Conservation (phyloP, 169 alveolate genomes). For the Babesia ovis region DNA sequence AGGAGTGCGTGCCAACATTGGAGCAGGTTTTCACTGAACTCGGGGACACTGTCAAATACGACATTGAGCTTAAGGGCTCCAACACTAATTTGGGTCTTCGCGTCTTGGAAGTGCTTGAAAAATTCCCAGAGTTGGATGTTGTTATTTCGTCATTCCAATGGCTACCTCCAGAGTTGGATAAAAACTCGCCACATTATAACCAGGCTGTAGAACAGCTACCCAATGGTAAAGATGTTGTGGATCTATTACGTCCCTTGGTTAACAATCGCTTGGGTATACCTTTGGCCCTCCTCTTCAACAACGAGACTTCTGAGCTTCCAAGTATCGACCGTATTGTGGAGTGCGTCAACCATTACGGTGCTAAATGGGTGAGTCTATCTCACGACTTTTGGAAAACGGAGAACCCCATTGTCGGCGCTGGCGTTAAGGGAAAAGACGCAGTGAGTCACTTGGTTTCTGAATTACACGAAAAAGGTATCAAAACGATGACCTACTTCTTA, state of each 20-base stretch:
- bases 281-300: conserved; percentile 46
- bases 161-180: conserved; percentile 49
- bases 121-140: conserved; percentile 24
- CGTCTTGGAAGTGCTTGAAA: conserved; percentile 48
- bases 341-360: conserved; percentile 23
- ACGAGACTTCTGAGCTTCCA: conserved; percentile 21
- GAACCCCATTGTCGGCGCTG: conserved; percentile 34
- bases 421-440: conserved; percentile 22
- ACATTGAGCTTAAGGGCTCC: conserved; percentile 66
- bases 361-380: conserved; percentile 34
- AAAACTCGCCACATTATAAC: conserved; percentile 4
- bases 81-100: conserved; percentile 26
- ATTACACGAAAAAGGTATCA: conserved; percentile 27
- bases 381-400: conserved; percentile 49
- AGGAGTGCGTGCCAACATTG: conserved; percentile 46
- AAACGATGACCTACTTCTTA: conserved; percentile 39
- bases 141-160: conserved; percentile 56
- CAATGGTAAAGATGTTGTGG: conserved; percentile 30
- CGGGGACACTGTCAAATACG: conserved; percentile 33
- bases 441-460: conserved; percentile 33
- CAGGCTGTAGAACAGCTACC: conserved; percentile 36
- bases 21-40: conserved; percentile 42
- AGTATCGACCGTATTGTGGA: conserved; percentile 38
- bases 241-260: conserved; percentile 42
- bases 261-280: conserved; percentile 29